Evolutionary conservation across 441 rosid genomes (phyloP), one percentile per base, ranked within the genome.

Genomic region (Bruguiera hainesii): DNA sequence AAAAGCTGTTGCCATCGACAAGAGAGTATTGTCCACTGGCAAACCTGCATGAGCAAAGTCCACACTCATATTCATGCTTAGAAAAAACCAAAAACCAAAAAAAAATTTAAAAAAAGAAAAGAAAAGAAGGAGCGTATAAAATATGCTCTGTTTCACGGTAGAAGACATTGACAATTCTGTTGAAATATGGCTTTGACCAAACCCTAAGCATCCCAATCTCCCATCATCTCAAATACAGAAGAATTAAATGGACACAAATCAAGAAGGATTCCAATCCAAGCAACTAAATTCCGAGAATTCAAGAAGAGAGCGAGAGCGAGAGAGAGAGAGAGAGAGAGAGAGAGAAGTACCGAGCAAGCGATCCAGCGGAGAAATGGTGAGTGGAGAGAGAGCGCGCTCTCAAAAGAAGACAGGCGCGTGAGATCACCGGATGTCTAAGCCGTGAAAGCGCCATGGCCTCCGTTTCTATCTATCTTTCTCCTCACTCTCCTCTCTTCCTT

Each of bases 371-470:
- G 48, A 82, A 64, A 66, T n/a, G 39, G 69, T 77, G 76, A 68
- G 86, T 76, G 71, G 90, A 85, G 69, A 89, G 81, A 62, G 76
- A 75, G 67, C 97, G 91, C 76, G 89, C 90, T 79, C 81, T 76
- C 74, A 88, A 67, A 56, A 91, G 80, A 35, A 86, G 87, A 66
- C 82, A 81, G 39, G 85, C 81, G 64, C 86, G 85, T 35, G 81
- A 72, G 81, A 86, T 80, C 82, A 78, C 83, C 53, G 87, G 86
- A 75, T 79, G 79, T 63, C 98, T 80, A 23, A 93, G 85, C 79
- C 95, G 93, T 21, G 91, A 90, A 81, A 90, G 87, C 76, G 95
- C 90, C 98, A 93, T 88, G 64, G 9, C 16, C 19, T 23, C 15
- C 28, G 6, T 18, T 35, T 18, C 13, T 3, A 26, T 11, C 1